These are phyloP conservation scores for Xylaria castorea DNA, from an alignment of 495 filamentous ascomycete genomes.

Conservation along the genomic window DNA sequence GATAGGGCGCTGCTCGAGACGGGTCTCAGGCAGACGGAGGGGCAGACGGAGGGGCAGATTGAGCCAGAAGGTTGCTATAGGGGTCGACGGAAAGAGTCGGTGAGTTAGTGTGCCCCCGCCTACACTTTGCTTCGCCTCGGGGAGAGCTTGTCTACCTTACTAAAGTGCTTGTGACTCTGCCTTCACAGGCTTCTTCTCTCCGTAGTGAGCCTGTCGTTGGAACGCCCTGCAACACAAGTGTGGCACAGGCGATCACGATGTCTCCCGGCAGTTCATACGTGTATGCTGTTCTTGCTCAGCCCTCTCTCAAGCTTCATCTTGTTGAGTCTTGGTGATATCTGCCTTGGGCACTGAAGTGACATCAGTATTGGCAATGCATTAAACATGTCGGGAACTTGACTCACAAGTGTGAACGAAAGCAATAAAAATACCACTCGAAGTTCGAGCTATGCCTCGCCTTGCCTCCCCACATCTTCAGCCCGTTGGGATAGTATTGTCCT, in stretches of 20 bases:
- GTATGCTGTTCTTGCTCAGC: background rate
- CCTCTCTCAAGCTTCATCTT: background rate
- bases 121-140: background rate
- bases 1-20: background rate
- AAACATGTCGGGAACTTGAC: background rate
- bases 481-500: background rate
- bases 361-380: background rate
- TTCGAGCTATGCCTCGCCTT: background rate
- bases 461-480: background rate
- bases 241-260: background rate
- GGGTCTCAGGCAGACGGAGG: background rate
- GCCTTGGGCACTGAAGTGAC: background rate
- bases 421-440: background rate
- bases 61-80: background rate
- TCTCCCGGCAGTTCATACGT: background rate
- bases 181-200: background rate
- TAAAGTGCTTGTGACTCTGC: background rate
- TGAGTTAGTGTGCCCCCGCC: background rate
- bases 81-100: background rate
- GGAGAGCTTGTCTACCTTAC: background rate
- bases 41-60: background rate
- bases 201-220: background rate
- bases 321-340: background rate
- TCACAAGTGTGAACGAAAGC: constrained; percentile 1
- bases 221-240: constrained; percentile 4